Conservation (phyloP, 306 rosid species). For the Cicer chorassanicum region DNA sequence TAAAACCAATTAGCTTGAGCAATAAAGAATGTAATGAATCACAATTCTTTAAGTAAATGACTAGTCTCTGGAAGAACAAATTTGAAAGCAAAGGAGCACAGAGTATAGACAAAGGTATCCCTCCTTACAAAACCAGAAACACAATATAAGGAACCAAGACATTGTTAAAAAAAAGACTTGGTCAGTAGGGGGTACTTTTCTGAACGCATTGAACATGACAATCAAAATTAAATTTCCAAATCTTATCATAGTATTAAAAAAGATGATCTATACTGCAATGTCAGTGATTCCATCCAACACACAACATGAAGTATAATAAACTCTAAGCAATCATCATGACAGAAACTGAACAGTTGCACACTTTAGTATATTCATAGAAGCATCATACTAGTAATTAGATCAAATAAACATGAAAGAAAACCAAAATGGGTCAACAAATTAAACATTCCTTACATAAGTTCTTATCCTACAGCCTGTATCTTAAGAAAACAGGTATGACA, state of each 20-base stretch:
- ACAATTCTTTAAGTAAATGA: conserved; percentile 9
- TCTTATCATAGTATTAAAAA: neutral
- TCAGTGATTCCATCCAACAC: neutral
- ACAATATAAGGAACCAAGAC: conserved; percentile 8
- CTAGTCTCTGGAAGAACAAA: neutral
- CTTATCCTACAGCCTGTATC: neutral
- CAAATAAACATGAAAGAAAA: conserved; percentile 18
- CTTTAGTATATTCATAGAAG: neutral
- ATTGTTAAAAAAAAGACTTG: neutral
- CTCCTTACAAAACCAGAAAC: neutral
- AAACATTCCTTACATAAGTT: no score
- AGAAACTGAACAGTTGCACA: conserved; percentile 10
- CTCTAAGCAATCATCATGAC: neutral
- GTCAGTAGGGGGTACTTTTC: neutral
- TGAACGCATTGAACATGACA: neutral
- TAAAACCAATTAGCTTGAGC: conserved; percentile 7
- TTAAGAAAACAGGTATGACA: neutral
- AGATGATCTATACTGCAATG: neutral
- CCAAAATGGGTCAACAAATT: neutral
- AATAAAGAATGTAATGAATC: conserved; percentile 11
- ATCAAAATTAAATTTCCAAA: neutral
- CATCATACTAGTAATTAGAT: neutral
- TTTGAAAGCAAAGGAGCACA: neutral
- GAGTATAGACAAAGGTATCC: neutral
- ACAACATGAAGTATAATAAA: neutral